Percentiles rank a stretch among this genome's conserved stretches.
Conservation (phyloP, 352 stramenopile species). For the Halophytophthora polymorphica region DNA sequence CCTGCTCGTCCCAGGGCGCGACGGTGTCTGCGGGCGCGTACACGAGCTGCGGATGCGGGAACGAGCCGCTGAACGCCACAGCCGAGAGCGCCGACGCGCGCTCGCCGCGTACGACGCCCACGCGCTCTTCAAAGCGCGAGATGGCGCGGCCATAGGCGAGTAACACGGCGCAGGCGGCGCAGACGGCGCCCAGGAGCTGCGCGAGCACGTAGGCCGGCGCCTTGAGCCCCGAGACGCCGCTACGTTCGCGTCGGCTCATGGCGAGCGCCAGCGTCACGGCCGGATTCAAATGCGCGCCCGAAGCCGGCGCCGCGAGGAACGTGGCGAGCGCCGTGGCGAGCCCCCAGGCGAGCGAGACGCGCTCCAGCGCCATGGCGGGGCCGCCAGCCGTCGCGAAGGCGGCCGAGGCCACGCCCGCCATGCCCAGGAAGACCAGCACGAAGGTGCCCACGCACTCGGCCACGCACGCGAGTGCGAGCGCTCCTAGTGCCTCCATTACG, state of each 20-base stretch:
- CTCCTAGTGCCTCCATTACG: slow-evolving; percentile 9
- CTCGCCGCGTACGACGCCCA: slow-evolving; percentile 35
- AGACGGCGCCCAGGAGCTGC: slow-evolving; percentile 53
- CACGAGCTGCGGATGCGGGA: slow-evolving; percentile 48
- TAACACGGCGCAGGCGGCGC: slow-evolving; percentile 40
- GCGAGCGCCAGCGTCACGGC: slow-evolving; percentile 55
- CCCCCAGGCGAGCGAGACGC: slow-evolving; percentile 28
- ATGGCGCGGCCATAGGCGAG: slow-evolving; percentile 50
- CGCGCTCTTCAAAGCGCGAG: slow-evolving; percentile 37
- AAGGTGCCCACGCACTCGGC: slow-evolving; percentile 41
- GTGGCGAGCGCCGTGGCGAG: slow-evolving; percentile 53
- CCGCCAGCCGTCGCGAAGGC: slow-evolving; percentile 11
- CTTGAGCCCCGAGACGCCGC: slow-evolving; percentile 34
- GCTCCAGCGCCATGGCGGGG: slow-evolving; percentile 11
- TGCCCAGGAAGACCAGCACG: slow-evolving; percentile 38
- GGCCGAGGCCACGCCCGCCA: slow-evolving; percentile 18
- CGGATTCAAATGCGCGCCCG: slow-evolving; percentile 69
- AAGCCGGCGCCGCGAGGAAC: slow-evolving; percentile 40
- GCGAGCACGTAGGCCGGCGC: slow-evolving; percentile 53
- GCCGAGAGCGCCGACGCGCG: slow-evolving; percentile 50
- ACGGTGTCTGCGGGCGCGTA: slow-evolving; percentile 3
- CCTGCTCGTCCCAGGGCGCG: slow-evolving; percentile 11
- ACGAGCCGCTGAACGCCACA: slow-evolving; percentile 69
- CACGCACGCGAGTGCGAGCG: slow-evolving; percentile 30
- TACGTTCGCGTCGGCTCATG: slow-evolving; percentile 27